Conservation (phyloP, 805 yeast species). For the Candida bentonensis region DNA sequence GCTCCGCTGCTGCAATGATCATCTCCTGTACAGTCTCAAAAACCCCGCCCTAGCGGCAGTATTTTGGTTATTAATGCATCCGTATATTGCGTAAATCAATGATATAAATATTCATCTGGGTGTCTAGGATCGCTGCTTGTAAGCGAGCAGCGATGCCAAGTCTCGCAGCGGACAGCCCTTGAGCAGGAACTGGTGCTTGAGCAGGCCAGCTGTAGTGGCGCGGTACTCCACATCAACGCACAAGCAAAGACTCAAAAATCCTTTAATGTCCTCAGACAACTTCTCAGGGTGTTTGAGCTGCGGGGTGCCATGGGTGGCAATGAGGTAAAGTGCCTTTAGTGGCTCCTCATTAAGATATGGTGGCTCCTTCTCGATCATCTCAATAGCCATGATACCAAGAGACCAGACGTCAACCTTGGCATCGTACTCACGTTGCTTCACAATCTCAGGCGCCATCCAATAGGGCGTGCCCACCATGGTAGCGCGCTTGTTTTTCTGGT, state of each 20-base stretch:
- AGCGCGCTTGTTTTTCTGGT: conserved; percentile 71
- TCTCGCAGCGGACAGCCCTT: conserved; percentile 12
- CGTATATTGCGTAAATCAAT: neutral
- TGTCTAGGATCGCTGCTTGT: conserved; percentile 32
- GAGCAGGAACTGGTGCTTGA: conserved; percentile 40
- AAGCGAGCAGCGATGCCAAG: conserved; percentile 50
- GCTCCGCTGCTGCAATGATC: neutral
- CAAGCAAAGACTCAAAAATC: conserved; percentile 63
- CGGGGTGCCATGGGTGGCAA: conserved; percentile 96
- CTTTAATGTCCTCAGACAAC: conserved; percentile 47
- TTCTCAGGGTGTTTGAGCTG: conserved; percentile 78
- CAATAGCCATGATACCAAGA: conserved; percentile 93
- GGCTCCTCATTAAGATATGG: conserved; percentile 96
- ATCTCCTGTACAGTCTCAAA: too few relatives aligned
- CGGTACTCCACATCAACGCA: conserved; percentile 74
- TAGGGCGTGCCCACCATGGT: conserved; percentile 99
- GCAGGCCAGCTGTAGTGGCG: conserved; percentile 61
- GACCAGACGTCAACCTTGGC: conserved; percentile 98
- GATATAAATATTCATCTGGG: conserved; percentile 14
- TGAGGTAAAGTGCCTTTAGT: conserved; percentile 78
- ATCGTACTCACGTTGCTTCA: conserved; percentile 86
- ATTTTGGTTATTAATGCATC: neutral
- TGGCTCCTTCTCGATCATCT: conserved; percentile 98
- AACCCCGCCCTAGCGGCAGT: too few relatives aligned
- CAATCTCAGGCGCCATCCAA: conserved; percentile 99